Conservation (phyloP, 352 stramenopile species). For the Ophiocytium majus region DNA sequence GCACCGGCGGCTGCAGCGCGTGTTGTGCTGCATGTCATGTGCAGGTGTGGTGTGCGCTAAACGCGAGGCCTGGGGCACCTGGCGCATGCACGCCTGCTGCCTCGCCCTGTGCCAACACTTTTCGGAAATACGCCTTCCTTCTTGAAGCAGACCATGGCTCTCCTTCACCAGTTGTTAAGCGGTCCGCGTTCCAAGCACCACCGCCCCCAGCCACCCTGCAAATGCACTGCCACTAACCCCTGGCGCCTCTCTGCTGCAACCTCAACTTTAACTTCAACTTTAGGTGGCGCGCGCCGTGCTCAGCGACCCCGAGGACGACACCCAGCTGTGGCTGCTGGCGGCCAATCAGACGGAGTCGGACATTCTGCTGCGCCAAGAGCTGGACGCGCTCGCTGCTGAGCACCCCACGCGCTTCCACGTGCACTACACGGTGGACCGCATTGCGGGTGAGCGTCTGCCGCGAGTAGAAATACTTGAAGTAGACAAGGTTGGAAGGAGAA, state of each 20-base stretch:
- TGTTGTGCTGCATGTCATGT: background rate
- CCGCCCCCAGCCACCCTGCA: no score
- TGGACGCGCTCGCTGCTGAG: constrained; percentile 35
- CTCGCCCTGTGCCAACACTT: no score
- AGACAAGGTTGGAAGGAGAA: constrained; percentile 4
- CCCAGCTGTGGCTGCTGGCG: constrained; percentile 70
- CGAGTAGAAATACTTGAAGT: constrained; percentile 31
- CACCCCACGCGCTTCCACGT: constrained; percentile 37
- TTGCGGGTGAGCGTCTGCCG: constrained; percentile 21
- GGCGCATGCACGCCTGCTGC: no score
- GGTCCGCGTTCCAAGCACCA: no score
- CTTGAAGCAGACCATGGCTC: no score
- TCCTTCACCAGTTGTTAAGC: background rate
- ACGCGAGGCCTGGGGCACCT: no score
- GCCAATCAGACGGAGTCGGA: constrained; percentile 92
- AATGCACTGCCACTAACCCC: no score
- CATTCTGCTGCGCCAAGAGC: constrained; percentile 88
- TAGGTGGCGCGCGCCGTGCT: constrained; percentile 30
- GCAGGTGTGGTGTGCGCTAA: no score
- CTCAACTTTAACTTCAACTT: no score
- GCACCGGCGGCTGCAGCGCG: no score
- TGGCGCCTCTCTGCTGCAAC: no score
- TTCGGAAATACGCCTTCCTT: no score
- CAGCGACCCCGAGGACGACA: constrained; percentile 40
- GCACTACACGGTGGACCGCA: constrained; percentile 46